A percentile compares a stretch with the other conserved stretches of the same genome.
phyloP scores from a whole-genome alignment of 2,329 filamentous ascomycete genomes.

The Monilinia polystroma region DNA sequence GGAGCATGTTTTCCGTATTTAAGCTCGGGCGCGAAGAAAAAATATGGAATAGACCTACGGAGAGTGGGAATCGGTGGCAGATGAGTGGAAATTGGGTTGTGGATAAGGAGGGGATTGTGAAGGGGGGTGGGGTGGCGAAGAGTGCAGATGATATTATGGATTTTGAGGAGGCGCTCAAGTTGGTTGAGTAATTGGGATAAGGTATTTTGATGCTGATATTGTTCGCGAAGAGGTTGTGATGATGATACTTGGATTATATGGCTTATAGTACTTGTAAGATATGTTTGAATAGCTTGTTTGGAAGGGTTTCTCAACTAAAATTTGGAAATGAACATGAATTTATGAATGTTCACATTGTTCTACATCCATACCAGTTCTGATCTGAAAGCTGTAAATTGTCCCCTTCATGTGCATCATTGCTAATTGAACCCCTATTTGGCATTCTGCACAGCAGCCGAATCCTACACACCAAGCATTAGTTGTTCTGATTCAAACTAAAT shows the following conservation, averaged over 20 bases:
- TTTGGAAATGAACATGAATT: background rate
- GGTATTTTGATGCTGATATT: background rate
- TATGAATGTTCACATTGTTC: background rate
- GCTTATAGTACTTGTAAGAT: constrained; percentile 4
- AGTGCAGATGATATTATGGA: constrained; percentile 55
- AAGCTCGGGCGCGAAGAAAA: constrained; percentile 60
- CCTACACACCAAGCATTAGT: constrained; percentile 4
- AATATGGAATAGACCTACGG: constrained; percentile 64
- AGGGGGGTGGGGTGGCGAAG: constrained; percentile 50
- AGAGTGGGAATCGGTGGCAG: constrained; percentile 69
- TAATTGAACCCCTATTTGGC: constrained; percentile 4
- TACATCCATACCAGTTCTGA: background rate
- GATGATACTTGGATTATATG: background rate
- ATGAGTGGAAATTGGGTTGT: constrained; percentile 63
- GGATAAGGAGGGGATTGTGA: constrained; percentile 52
- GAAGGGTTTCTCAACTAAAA: background rate
- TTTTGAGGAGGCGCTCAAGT: constrained; percentile 46
- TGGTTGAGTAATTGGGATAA: constrained; percentile 35
- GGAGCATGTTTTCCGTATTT: constrained; percentile 56
- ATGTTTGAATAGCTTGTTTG: background rate
- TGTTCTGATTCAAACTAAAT: background rate
- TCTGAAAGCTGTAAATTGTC: background rate
- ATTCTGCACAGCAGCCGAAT: constrained; percentile 22
- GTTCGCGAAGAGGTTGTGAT: background rate
- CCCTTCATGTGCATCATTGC: background rate